phyloP scores from a whole-genome alignment of 495 filamentous ascomycete genomes.

The Penicillium tannophilum region DNA sequence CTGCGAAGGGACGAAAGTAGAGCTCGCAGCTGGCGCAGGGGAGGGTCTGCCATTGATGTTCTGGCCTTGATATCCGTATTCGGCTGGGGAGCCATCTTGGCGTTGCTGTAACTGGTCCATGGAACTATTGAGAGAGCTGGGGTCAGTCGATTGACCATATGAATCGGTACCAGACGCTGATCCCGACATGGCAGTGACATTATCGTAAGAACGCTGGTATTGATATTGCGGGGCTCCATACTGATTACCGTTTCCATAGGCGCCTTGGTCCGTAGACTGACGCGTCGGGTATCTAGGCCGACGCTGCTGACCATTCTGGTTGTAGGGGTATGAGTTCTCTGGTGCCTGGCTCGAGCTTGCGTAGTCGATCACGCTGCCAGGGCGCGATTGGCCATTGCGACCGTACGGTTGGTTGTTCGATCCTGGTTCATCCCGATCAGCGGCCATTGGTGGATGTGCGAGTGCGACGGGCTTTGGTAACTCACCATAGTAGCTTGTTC shows the following conservation, averaged over 20 bases:
- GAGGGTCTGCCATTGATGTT: constrained; percentile 19
- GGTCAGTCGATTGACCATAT: constrained; percentile 81
- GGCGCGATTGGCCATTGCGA: constrained; percentile 48
- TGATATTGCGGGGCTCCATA: constrained; percentile 54
- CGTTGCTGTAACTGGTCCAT: constrained; percentile 64
- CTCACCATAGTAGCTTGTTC: constrained; percentile 67
- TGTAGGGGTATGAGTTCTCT: constrained; percentile 43
- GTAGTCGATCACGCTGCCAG: constrained; percentile 59
- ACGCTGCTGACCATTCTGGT: constrained; percentile 24
- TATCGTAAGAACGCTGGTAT: constrained; percentile 82
- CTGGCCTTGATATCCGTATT: constrained; percentile 57
- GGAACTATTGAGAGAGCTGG: constrained; percentile 88
- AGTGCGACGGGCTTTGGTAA: background rate
- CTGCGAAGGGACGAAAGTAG: background rate
- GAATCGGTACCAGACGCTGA: constrained; percentile 68
- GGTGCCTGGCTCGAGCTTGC: constrained; percentile 39
- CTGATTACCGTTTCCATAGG: constrained; percentile 29
- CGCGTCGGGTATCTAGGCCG: constrained; percentile 51
- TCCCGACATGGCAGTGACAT: constrained; percentile 71
- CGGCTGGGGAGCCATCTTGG: constrained; percentile 52
- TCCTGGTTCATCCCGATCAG: background rate
- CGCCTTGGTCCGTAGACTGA: constrained; percentile 48
- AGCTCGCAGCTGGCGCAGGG: constrained; percentile 9
- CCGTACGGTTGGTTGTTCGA: constrained; percentile 35
- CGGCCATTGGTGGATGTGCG: background rate